A percentile compares a stretch with the other conserved stretches of the same genome.
Conservation (phyloP, 129 eudicot genomes). For the Pulicaria dysenterica region DNA sequence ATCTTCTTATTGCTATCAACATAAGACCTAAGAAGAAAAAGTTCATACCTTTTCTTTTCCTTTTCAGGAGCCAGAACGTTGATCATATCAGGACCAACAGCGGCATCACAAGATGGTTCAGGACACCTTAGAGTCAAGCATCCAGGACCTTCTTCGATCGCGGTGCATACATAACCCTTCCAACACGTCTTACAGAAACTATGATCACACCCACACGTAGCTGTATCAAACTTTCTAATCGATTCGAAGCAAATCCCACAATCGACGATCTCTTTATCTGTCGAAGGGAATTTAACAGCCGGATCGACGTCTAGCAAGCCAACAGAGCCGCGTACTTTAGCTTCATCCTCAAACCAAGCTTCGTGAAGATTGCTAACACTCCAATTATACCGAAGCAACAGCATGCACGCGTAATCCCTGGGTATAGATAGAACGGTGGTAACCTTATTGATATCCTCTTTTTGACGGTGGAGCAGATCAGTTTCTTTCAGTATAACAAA, state of each 20-base stretch:
- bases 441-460: constrained; percentile 32
- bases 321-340: constrained; percentile 38
- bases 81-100: constrained; percentile 45
- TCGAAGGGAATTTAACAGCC: constrained; percentile 23
- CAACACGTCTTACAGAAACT: constrained; percentile 47
- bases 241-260: constrained; percentile 56
- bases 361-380: constrained; percentile 40
- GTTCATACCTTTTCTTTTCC: constrained; percentile 42
- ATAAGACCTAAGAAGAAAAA: constrained; percentile 45
- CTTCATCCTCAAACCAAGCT: constrained; percentile 65
- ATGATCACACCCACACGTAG: constrained; percentile 44
- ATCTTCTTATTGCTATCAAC: constrained; percentile 44
- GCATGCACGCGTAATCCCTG: constrained; percentile 26
- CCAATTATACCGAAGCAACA: constrained; percentile 42
- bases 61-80: constrained; percentile 16
- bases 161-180: constrained; percentile 35
- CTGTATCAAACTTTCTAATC: background rate
- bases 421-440: constrained; percentile 31
- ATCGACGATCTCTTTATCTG: background rate
- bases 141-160: constrained; percentile 57
- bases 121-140: constrained; percentile 51
- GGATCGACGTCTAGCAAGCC: constrained; percentile 42
- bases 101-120: constrained; percentile 46
- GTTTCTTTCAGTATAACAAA: constrained; percentile 31
- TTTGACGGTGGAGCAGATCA: constrained; percentile 30